Conservation (phyloP, 768 basidiomycete genomes). For the Kwoniella dendrophila region DNA sequence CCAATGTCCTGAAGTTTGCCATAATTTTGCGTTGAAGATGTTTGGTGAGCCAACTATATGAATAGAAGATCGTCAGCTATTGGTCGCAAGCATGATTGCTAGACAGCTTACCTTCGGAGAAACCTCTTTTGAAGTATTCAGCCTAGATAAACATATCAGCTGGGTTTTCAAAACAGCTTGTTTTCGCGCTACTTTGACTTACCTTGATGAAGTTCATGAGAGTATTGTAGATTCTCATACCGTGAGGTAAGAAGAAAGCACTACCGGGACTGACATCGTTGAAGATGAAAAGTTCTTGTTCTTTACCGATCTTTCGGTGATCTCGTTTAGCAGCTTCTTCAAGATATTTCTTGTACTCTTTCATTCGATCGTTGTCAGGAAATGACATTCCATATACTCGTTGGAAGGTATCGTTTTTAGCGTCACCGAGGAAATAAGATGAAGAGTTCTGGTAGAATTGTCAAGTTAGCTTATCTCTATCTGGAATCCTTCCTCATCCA, state of each 20-base stretch:
- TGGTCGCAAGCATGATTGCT: too few species aligned
- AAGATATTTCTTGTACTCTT: slow-evolving; percentile 92
- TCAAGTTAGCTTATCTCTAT: neutral
- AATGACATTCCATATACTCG: slow-evolving; percentile 98
- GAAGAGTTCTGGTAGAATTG: slow-evolving; percentile 74
- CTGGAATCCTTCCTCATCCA: neutral
- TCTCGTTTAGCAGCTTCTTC: slow-evolving; percentile 98
- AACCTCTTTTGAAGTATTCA: slow-evolving; percentile 93
- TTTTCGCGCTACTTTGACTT: slow-evolving; percentile 48
- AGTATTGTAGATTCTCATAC: slow-evolving; percentile 93
- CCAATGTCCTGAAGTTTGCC: slow-evolving; percentile 99
- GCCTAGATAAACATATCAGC: slow-evolving; percentile 59
- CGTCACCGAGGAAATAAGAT: slow-evolving; percentile 94
- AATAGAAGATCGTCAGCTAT: slow-evolving; percentile 2
- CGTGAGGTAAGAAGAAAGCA: slow-evolving; percentile 95
- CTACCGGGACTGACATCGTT: slow-evolving; percentile 93
- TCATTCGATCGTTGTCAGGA: slow-evolving; percentile 93
- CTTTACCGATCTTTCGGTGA: slow-evolving; percentile 93
- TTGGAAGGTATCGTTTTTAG: slow-evolving; percentile 89
- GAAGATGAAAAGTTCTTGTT: slow-evolving; percentile 99
- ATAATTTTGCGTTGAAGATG: slow-evolving; percentile 93
- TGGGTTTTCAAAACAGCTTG: too few species aligned
- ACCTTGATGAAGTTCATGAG: slow-evolving; percentile 88
- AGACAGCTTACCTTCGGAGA: slow-evolving; percentile 79
- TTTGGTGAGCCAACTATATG: slow-evolving; percentile 89